These are phyloP conservation scores for Naganishia friedmannii DNA, from an alignment of 768 basidiomycete species.

Conservation along the genomic window DNA sequence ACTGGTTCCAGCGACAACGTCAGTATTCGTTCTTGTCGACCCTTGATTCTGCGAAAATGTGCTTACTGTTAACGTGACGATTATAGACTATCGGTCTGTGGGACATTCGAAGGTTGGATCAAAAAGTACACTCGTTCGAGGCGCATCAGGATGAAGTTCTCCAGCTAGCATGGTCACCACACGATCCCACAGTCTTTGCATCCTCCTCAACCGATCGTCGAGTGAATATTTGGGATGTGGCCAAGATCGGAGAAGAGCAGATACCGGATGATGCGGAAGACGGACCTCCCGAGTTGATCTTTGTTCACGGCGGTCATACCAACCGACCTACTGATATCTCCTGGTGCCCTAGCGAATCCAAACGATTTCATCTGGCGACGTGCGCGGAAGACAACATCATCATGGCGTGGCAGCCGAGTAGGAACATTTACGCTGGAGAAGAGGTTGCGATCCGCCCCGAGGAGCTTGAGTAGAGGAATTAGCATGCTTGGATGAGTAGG, in stretches of 20 bases:
- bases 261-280: conserved; percentile 98
- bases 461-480: conserved; percentile 63
- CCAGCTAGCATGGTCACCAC: conserved; percentile 92
- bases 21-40: conserved; percentile 28
- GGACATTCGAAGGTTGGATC: conserved; percentile 68
- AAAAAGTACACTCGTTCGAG: conserved; percentile 83
- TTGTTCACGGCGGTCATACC: conserved; percentile 77
- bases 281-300: conserved; percentile 91
- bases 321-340: conserved; percentile 86
- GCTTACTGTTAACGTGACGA: background rate
- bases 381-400: conserved; percentile 96
- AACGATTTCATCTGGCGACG: conserved; percentile 80
- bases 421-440: conserved; percentile 89
- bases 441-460: conserved; percentile 77
- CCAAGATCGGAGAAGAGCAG: conserved; percentile 88
- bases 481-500: background rate
- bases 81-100: conserved; percentile 78
- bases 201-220: conserved; percentile 90
- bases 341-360: conserved; percentile 72
- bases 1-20: conserved; percentile 96
- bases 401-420: conserved; percentile 96
- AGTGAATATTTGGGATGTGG: conserved; percentile 91
- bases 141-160: conserved; percentile 92
- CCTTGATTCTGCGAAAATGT: conserved; percentile 10
- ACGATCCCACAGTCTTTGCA: conserved; percentile 84